phyloP scores from a whole-genome alignment of 164 flowering plant species.

The Vitis vinifera region DNA sequence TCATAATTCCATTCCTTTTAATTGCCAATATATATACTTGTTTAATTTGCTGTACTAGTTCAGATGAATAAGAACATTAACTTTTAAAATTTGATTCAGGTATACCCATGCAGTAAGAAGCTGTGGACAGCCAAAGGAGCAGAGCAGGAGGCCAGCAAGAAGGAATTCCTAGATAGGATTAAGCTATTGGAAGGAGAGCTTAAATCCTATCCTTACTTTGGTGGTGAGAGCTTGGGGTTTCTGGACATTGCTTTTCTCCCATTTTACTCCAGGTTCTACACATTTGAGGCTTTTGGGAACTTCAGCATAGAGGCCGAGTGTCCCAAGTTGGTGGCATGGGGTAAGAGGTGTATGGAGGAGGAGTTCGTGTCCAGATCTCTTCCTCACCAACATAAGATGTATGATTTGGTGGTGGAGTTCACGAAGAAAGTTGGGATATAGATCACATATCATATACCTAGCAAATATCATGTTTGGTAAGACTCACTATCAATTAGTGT shows the following conservation, averaged over 20 bases:
- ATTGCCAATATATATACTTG: too few species aligned
- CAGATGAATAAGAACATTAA: too few species aligned
- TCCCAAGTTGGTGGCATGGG: slow-evolving; percentile 13
- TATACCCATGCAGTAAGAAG: slow-evolving; percentile 8
- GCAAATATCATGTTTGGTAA: too few species aligned
- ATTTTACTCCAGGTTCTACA: slow-evolving; percentile 13
- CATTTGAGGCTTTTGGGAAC: slow-evolving; percentile 12
- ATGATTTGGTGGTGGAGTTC: too few species aligned
- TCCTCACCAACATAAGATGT: too few species aligned
- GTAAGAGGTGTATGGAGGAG: slow-evolving; percentile 21
- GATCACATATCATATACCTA: too few species aligned
- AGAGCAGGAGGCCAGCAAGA: slow-evolving; percentile 20
- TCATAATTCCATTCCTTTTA: too few species aligned
- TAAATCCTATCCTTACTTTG: slow-evolving; percentile 13
- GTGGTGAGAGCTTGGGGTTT: slow-evolving; percentile 13
- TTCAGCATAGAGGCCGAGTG: slow-evolving; percentile 21
- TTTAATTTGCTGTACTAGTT: too few species aligned
- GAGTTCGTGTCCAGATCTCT: slow-evolving; percentile 2
- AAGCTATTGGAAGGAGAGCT: slow-evolving; percentile 20
- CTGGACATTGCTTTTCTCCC: slow-evolving; percentile 11
- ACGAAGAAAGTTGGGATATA: too few species aligned
- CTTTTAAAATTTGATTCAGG: slow-evolving; percentile 5
- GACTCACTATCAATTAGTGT: too few species aligned
- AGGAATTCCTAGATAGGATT: slow-evolving; percentile 10
- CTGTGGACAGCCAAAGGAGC: slow-evolving; percentile 16